Evolutionary conservation across 164 flowering plant genomes (phyloP), one percentile per base, ranked within the genome.

Genomic region (Malania oleifera): DNA sequence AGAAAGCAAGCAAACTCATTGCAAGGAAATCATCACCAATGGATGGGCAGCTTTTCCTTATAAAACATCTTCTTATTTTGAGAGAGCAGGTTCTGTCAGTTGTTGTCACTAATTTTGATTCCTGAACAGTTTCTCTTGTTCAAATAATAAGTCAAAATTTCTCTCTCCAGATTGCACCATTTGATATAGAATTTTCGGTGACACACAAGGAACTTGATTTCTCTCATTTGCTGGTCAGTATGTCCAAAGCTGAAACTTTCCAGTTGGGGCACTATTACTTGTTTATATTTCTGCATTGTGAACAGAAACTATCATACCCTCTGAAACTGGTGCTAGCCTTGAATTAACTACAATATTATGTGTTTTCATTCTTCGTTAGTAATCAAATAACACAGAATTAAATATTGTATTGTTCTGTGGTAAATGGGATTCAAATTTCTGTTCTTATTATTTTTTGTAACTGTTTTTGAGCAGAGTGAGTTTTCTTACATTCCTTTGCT

Each of bases 191-290:
- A 76, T 91, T 95, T 70, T 83, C 96, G 26, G 97, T 82, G 45
- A 91, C 89, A 4, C 88, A 91, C 75, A 91, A 95, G 82, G 99
- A 95, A 63, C 95, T 95, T 44, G 99, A 95, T 75, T 95, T 95
- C 83, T 91, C 99, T 49, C 97, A 95, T 80, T 76, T 89, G 75
- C 80, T 91, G 97, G 99, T 93, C 60, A 74, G 95, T 84, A 45
- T 52, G 19, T 44, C 56, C 4, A 25, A 22, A 50, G 1, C 64
- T 54, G 17, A 54, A 25, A 24, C 29, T 49, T 26, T 27, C 26
- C 34, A 38, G 41, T 54, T 35, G 7, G n/a, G 20, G 1, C 17
- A 27, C 7, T 60, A 37, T 49, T 27, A 3, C 17, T 15, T 37
- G 12, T 58, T 57, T 28, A 7, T 5, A 13, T 5, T 64, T 26